Base-by-base conservation (phyloP, 2,329 filamentous ascomycete genomes). In the Fusarium avenaceum region DNA sequence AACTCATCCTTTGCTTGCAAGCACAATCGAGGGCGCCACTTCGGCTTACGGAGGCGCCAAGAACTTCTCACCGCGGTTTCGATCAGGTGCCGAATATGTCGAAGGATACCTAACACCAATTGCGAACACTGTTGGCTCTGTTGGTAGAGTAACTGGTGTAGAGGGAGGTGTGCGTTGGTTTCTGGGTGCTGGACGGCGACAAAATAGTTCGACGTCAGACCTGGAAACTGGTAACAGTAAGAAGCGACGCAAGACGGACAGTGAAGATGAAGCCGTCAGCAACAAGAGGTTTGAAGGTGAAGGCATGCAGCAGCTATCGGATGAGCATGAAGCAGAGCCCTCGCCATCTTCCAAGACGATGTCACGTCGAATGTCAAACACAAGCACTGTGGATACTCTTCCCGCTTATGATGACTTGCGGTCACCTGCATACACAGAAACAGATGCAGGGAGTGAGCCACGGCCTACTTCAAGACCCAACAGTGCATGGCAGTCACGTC, bases 151-250 rank as follows among this genome's bases (percentile, higher is more conserved):
- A 32, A 97, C 95, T 1, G 95, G 95, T 62, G 92, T 97, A 3
- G 94, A 98, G 76, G 90, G 90, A 56, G 91, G 93, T 57, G 86
- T 97, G 15, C 87, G 96, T 49, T 94, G 94, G 87, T 96, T 96
- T 70, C 83, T 97, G 8, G 87, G 88, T 19, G 86, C 83, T 56
- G 82, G 83, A 22, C 82, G 87, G 43, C 83, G 87, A 43, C 85
- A 86, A 40, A 80, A 81, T 43, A 80, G 80, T 6, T 78, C 81
- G 28, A 75, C 81, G 14, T 79, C 81, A 1, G 84, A 89, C 55
- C 63, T 82, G 10, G 86, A 87, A 59, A 71, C 78, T 1, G 79
- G 78, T 40, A 80, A 53, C 71, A 80, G 80, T 4, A 83, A 87
- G 74, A 90, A 90, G 76, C 82, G 88, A 30, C 83, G 88, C 53